A percentile compares a stretch with the other conserved stretches of the same genome.
These are phyloP conservation scores for Harringtonia aguacate DNA, from an alignment of 2,329 filamentous ascomycete species.

Conservation along the genomic window DNA sequence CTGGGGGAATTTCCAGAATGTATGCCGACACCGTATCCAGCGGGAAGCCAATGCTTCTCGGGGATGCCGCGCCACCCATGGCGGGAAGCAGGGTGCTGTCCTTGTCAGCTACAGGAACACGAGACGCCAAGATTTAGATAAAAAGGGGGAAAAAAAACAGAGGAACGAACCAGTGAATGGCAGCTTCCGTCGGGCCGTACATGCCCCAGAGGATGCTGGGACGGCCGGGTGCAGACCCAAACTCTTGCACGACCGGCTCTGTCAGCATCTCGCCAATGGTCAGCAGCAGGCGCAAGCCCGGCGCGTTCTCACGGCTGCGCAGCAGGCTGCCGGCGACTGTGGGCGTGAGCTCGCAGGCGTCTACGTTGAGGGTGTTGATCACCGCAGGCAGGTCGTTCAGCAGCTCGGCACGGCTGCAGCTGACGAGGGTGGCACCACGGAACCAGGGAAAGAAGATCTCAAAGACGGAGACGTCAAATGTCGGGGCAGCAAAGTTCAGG, in stretches of 20 bases:
- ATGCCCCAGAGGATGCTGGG: constrained; percentile 73
- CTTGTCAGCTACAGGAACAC: neutral
- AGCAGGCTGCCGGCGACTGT: constrained; percentile 75
- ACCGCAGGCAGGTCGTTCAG: constrained; percentile 62
- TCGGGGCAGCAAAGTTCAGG: constrained; percentile 83
- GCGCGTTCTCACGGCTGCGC: constrained; percentile 54
- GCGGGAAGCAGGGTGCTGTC: constrained; percentile 56
- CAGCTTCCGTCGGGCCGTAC: constrained; percentile 89
- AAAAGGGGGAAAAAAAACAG: neutral
- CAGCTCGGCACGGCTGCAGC: constrained; percentile 57
- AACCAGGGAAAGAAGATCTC: constrained; percentile 86
- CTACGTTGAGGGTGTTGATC: constrained; percentile 55
- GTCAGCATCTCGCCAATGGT: constrained; percentile 95
- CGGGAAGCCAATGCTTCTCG: constrained; percentile 65
- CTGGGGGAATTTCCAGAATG: constrained; percentile 42
- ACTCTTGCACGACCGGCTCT: constrained; percentile 63
- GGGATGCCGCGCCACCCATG: constrained; percentile 44
- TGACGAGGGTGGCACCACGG: constrained; percentile 61
- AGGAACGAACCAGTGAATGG: constrained; percentile 60
- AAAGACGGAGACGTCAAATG: constrained; percentile 90
- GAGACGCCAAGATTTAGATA: too few relatives aligned
- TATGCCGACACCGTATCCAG: constrained; percentile 75
- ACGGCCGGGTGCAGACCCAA: constrained; percentile 46
- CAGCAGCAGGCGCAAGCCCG: constrained; percentile 58
- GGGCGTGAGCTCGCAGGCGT: constrained; percentile 82